A percentile compares a stretch with the other conserved stretches of the same genome.
phyloP scores from a whole-genome alignment of 768 basidiomycete genomes.

The Boletus vinaceobasis region DNA sequence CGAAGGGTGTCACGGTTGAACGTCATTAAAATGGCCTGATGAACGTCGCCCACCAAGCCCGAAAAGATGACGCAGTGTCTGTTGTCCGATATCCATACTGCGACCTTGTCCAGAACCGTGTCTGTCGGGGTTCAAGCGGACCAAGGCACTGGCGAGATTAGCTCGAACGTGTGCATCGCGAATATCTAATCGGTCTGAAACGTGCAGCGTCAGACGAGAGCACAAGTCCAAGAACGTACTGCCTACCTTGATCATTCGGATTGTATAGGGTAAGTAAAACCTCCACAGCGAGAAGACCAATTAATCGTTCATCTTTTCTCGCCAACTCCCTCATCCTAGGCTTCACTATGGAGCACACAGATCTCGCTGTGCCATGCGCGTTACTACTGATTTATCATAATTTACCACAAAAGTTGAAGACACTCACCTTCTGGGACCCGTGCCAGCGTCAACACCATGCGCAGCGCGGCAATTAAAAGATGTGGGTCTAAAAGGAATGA shows the following conservation, averaged over 20 bases:
- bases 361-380: background rate
- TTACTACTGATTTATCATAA: background rate
- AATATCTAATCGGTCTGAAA: constrained; percentile 10
- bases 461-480: constrained; percentile 14
- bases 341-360: constrained; percentile 4
- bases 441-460: constrained; percentile 16
- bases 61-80: constrained; percentile 10
- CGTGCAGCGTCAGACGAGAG: background rate
- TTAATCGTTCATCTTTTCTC: background rate
- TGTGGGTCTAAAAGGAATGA: constrained; percentile 4
- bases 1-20: background rate
- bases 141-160: constrained; percentile 18
- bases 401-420: background rate
- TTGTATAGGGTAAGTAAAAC: constrained; percentile 15
- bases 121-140: background rate
- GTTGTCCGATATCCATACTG: background rate
- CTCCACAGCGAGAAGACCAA: constrained; percentile 22
- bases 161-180: constrained; percentile 7
- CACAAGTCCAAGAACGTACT: background rate
- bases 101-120: background rate
- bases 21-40: background rate
- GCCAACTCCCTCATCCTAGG: constrained; percentile 16
- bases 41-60: constrained; percentile 13
- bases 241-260: constrained; percentile 1
- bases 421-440: constrained; percentile 16